Percentiles rank a stretch among this genome's conserved stretches.
Evolutionary conservation across 2,329 filamentous ascomycete species (phyloP).

Genomic region (Botryosphaeria dothidea): DNA sequence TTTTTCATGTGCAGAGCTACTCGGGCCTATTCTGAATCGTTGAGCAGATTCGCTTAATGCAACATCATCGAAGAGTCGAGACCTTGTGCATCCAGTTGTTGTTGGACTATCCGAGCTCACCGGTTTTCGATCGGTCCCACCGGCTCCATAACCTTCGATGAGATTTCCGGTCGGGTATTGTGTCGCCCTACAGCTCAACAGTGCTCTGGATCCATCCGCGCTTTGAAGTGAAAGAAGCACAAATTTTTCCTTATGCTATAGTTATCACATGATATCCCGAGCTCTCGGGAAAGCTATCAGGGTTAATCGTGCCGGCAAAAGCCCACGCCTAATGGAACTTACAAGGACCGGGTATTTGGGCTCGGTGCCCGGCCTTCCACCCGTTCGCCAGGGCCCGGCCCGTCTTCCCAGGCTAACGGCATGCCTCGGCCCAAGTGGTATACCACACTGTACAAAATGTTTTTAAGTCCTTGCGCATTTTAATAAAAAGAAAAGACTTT

Average conservation of each 20-base stretch:
- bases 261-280: slow-evolving; percentile 2
- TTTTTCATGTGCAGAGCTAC: not conserved
- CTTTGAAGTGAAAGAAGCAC: too few relatives aligned
- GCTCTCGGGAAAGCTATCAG: not conserved
- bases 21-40: not conserved
- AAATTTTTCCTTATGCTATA: too few relatives aligned
- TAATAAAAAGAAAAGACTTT: too few relatives aligned
- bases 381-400: not conserved
- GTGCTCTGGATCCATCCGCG: too few relatives aligned
- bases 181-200: too few relatives aligned
- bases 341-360: not conserved
- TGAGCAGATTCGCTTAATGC: not conserved
- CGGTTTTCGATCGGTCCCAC: not conserved
- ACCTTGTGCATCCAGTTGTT: not conserved
- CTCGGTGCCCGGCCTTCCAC: not conserved
- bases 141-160: not conserved
- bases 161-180: too few relatives aligned
- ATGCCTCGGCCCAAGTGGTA: not conserved
- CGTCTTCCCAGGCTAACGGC: not conserved
- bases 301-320: too few relatives aligned
- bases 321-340: too few relatives aligned
- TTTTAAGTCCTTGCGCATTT: too few relatives aligned
- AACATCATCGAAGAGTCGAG: not conserved
- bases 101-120: not conserved
- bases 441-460: too few relatives aligned